These are phyloP conservation scores for Cinnamomum chago DNA, from an alignment of 164 flowering plant species.

Conservation along the genomic window DNA sequence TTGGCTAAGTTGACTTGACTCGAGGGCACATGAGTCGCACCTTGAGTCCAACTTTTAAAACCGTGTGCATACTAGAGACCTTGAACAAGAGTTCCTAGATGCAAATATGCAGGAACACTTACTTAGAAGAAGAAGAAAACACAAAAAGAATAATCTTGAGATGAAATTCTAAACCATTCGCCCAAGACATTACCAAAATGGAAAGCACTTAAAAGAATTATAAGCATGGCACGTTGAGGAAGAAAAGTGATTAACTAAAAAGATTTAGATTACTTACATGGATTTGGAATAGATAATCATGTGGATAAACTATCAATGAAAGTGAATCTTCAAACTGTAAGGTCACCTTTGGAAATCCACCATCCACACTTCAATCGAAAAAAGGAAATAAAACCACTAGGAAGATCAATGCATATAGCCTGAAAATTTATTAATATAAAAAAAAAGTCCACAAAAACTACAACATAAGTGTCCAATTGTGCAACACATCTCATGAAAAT, in stretches of 20 bases:
- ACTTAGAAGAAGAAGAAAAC: too few relatives aligned
- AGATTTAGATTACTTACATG: conserved; percentile 37
- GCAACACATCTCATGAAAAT: background rate
- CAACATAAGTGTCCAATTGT: background rate
- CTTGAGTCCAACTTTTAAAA: too few relatives aligned
- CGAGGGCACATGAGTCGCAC: too few relatives aligned
- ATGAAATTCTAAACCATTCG: background rate
- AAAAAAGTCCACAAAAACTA: background rate
- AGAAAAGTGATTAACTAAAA: too few relatives aligned
- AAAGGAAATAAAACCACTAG: background rate
- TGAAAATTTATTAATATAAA: background rate
- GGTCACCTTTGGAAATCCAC: conserved; percentile 67
- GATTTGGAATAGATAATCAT: conserved; percentile 62
- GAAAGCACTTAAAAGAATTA: background rate
- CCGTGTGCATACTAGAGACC: too few relatives aligned
- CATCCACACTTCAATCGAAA: conserved; percentile 55
- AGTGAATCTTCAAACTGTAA: conserved; percentile 58
- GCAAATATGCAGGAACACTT: too few relatives aligned
- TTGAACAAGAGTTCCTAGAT: too few relatives aligned
- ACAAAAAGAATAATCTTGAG: too few relatives aligned
- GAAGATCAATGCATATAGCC: background rate
- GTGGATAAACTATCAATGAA: conserved; percentile 62
- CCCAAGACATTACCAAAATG: background rate
- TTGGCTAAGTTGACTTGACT: too few relatives aligned
- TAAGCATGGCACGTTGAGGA: background rate